A percentile compares a stretch with the other conserved stretches of the same genome.
Conservation (phyloP, 371 early-diverging fungal species). For the Nematocida parisii region DNA sequence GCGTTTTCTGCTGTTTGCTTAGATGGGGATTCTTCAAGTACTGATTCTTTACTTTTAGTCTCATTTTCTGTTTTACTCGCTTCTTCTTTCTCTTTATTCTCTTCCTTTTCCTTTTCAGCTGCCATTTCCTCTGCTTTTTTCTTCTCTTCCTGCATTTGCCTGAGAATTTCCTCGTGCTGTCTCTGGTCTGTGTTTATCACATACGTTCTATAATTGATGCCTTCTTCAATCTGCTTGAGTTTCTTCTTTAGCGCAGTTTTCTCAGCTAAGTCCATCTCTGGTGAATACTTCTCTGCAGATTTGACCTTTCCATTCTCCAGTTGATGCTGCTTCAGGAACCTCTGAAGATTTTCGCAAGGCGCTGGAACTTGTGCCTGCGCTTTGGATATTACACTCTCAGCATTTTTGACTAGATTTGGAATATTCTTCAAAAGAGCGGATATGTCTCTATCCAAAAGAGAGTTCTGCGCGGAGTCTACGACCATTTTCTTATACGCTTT, state of each 20-base stretch:
- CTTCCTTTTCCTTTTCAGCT: slow-evolving; percentile 2
- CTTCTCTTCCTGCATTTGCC: slow-evolving; percentile 7
- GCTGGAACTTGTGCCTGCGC: background rate
- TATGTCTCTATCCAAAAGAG: background rate
- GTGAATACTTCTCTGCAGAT: background rate
- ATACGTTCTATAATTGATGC: slow-evolving; percentile 4
- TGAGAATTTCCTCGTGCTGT: slow-evolving; percentile 1
- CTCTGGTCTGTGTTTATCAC: slow-evolving; percentile 12
- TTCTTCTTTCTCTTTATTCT: slow-evolving; percentile 4
- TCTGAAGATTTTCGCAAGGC: background rate
- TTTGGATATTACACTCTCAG: background rate
- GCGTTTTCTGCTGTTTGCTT: too few relatives aligned
- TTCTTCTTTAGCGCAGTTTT: background rate
- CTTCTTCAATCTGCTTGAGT: slow-evolving; percentile 12
- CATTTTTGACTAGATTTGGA: background rate
- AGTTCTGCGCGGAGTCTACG: background rate
- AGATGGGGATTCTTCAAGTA: too few relatives aligned
- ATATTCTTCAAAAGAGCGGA: background rate
- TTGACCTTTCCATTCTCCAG: background rate
- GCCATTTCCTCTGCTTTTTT: slow-evolving; percentile 3
- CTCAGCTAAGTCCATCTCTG: background rate
- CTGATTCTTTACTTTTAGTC: background rate
- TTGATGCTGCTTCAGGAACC: background rate
- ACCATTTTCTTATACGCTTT: background rate
- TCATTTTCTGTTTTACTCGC: background rate